These are phyloP conservation scores for Akebia trifoliata DNA, from an alignment of 164 flowering plant genomes.

Conservation along the genomic window DNA sequence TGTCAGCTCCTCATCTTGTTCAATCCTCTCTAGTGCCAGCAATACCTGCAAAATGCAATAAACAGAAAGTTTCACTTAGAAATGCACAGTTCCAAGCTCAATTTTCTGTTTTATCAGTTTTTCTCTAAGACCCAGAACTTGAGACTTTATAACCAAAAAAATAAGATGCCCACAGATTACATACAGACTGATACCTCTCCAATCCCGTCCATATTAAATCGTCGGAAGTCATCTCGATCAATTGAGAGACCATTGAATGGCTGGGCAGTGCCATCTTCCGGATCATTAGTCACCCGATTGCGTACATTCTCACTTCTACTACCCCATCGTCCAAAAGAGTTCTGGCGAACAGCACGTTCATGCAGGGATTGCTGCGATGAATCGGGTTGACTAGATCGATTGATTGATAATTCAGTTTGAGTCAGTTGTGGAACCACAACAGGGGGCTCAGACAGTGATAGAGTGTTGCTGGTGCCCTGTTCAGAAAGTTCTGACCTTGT, in stretches of 20 bases:
- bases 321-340: constrained; percentile 29
- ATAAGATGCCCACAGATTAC: background rate
- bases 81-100: background rate
- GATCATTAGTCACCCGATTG: constrained; percentile 22
- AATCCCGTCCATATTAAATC: constrained; percentile 58
- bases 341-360: constrained; percentile 20
- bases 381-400: constrained; percentile 15
- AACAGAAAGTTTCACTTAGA: background rate
- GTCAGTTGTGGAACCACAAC: constrained; percentile 17
- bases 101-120: background rate
- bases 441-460: constrained; percentile 22
- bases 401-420: constrained; percentile 21
- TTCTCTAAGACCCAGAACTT: too few relatives aligned
- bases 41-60: constrained; percentile 45
- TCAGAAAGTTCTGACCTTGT: constrained; percentile 32
- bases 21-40: constrained; percentile 79
- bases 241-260: constrained; percentile 23
- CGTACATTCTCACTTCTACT: constrained; percentile 30
- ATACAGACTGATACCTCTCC: constrained; percentile 52
- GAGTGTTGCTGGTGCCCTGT: constrained; percentile 27
- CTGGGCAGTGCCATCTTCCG: constrained; percentile 33
- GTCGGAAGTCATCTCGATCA: constrained; percentile 39
- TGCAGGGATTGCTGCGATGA: constrained; percentile 24
- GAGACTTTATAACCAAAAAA: background rate
- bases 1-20: constrained; percentile 74